Evolutionary conservation across 495 filamentous ascomycete genomes (phyloP).

Genomic region (Trichodelitschia bisporula): DNA sequence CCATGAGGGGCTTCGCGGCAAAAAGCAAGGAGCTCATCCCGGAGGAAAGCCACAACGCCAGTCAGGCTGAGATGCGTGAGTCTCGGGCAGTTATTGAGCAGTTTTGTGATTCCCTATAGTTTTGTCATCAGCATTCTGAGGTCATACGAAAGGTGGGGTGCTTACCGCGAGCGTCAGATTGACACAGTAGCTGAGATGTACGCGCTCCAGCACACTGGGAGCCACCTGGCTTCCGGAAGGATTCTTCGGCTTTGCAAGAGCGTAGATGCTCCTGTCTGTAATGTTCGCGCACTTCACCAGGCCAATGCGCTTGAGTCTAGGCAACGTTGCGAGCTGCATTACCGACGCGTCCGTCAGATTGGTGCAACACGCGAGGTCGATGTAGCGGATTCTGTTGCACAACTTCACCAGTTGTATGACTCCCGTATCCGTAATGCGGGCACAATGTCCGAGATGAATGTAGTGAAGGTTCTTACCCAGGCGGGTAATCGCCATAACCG

Average conservation of each 20-base stretch:
- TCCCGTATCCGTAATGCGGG: slow-evolving; percentile 65
- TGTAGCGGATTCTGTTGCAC: slow-evolving; percentile 91
- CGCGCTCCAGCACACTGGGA: slow-evolving; percentile 54
- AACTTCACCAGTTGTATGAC: slow-evolving; percentile 57
- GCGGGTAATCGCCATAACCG: slow-evolving; percentile 63
- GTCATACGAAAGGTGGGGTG: not conserved
- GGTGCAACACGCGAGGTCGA: slow-evolving; percentile 88
- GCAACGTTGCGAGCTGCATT: slow-evolving; percentile 58
- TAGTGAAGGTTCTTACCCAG: slow-evolving; percentile 93
- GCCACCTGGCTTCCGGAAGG: slow-evolving; percentile 16
- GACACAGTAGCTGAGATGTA: slow-evolving; percentile 91
- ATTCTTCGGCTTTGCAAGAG: slow-evolving; percentile 38
- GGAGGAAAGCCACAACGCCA: slow-evolving; percentile 64
- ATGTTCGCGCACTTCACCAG: slow-evolving; percentile 83
- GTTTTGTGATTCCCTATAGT: slow-evolving; percentile 57
- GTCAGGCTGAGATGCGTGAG: slow-evolving; percentile 91
- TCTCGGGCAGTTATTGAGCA: slow-evolving; percentile 75
- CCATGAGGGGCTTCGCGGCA: slow-evolving; percentile 67
- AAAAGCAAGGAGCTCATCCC: slow-evolving; percentile 51
- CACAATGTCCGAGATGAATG: slow-evolving; percentile 85
- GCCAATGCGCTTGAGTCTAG: slow-evolving; percentile 82
- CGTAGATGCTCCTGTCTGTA: slow-evolving; percentile 68
- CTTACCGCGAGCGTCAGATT: slow-evolving; percentile 56
- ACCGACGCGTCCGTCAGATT: slow-evolving; percentile 73
- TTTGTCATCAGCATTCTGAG: slow-evolving; percentile 2